Evolutionary conservation across 2,329 filamentous ascomycete species (phyloP), one percentile per base, ranked within the genome.

Genomic region (Trichoderma semiorbis): DNA sequence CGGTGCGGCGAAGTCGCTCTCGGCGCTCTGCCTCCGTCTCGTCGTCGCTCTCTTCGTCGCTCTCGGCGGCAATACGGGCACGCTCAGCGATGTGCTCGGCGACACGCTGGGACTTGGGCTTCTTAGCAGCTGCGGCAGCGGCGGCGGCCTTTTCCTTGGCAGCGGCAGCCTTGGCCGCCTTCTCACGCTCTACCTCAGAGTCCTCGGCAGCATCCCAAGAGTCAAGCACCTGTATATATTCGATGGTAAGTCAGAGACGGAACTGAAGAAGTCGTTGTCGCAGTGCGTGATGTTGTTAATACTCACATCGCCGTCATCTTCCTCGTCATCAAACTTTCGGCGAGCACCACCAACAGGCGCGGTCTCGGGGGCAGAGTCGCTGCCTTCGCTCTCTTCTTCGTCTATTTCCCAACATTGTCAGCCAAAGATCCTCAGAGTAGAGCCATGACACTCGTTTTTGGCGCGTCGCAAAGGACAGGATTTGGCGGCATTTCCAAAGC

Each of bases 151-250:
- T 97, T 72, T 92, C 93, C 83, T 97, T 97, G 68, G 90, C 92
- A 79, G 93, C 95, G 7, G 88, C 91, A 65, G 91, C 94, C 85
- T 95, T 96, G 83, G 92, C 93, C 32, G 89, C 93, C 87, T 98
- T 99, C 83, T 98, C 95, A 78, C 94, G 93, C 86, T 99, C 96
- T 77, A 91, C 95, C 78, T 99, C 96, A 74, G 94, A 97, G 84
- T 99, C 96, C 79, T 98, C 96, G 76, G 93, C 95, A 72, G 93
- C 95, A 79, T 98, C 95, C 96, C 96, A 99, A 39, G 93, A 95
- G 73, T 99, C 96, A 79, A 98, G 89, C 71, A 98, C 93, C 92
- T 97, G 75, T 70, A 70, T n/a, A 28, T 26, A 24, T 60, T 47
- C 57, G 24, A 61, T n/a, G 28, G 16, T 11, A 34, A 18, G 32